Conservation (phyloP, 2,329 filamentous ascomycete species). For the Cladosporium phlei region DNA sequence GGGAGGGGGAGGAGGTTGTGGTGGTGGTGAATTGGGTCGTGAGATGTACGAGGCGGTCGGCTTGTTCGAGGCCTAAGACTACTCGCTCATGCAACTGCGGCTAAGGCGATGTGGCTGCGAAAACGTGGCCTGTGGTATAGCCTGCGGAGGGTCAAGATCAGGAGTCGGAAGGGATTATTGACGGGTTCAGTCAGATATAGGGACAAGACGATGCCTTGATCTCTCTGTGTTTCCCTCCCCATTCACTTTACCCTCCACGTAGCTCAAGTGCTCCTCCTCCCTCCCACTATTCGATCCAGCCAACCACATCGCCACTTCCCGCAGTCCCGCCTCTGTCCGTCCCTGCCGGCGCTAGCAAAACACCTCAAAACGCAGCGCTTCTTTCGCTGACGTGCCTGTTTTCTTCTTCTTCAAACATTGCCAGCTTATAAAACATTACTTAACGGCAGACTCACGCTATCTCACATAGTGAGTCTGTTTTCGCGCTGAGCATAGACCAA, state of each 20-base stretch:
- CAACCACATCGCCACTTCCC: constrained; percentile 28
- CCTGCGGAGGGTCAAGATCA: neutral
- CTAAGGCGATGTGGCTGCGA: neutral
- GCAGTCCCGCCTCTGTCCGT: too few species aligned
- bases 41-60: constrained; percentile 11
- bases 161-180: neutral
- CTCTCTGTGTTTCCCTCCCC: neutral
- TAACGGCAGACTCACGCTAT: constrained; percentile 15
- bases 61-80: constrained; percentile 13
- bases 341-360: constrained; percentile 1
- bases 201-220: neutral
- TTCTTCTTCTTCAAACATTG: constrained; percentile 43
- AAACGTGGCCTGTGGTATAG: neutral
- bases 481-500: constrained; percentile 64
- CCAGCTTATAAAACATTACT: constrained; percentile 57
- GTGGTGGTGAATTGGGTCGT: constrained; percentile 6
- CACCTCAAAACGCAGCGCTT: constrained; percentile 11
- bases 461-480: constrained; percentile 45
- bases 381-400: constrained; percentile 28
- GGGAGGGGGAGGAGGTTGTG: too few species aligned
- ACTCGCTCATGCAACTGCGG: constrained; percentile 17
- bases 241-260: constrained; percentile 19
- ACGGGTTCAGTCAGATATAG: too few species aligned
- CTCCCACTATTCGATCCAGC: constrained; percentile 4
- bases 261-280: constrained; percentile 16